Evolutionary conservation across 345 rosid species (phyloP), one percentile per base, ranked within the genome.

Genomic region (Lumnitzera littorea): DNA sequence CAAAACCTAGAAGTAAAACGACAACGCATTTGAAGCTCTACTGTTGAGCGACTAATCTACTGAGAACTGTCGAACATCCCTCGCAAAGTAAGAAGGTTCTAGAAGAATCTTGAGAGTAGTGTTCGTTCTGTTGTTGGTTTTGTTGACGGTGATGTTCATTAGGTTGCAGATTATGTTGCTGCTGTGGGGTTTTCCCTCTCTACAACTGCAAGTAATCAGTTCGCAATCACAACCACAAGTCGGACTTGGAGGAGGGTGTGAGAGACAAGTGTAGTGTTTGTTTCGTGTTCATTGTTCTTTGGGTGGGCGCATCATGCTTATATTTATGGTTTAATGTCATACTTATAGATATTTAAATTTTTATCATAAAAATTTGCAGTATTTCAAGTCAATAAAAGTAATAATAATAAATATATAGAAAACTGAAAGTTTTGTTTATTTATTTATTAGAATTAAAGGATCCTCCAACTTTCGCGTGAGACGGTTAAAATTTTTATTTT

Each of bases 1-100:
- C 72, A 24, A 79, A 23, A 62, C 89, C 65, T 24, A 89, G 69
- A 63, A 85, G 24, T 74, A 85, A 20, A 64, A 85, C 55, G 62
- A 85, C 50, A 16, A 83, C 46, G 64, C 98, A 88, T 64, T 70
- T 75, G 60, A 83, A 58, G 72, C 76, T 67, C 67, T 83, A 63
- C n/a, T 69, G 61, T 25, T 50, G 41, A 2, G 50, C 51, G 55
- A 67, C 15, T 58, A 56, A 15, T 47, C 66, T 58, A 3, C 75
- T 46, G 12, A 68, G 50, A n/a, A 56, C 60, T 75, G 63, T 52
- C 63, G 75, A 74, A 73, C 67, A 68, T 43, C 83, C 70, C 62
- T 69, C 57, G 59, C 78, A 78, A 77, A 36, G 31, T 1, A 36
- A 36, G 43, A 63, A 75, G 67, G 58, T 51, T 51, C 65, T 29